Conservation (phyloP, 75 land plant species). For the Selaginella tamariscina region DNA sequence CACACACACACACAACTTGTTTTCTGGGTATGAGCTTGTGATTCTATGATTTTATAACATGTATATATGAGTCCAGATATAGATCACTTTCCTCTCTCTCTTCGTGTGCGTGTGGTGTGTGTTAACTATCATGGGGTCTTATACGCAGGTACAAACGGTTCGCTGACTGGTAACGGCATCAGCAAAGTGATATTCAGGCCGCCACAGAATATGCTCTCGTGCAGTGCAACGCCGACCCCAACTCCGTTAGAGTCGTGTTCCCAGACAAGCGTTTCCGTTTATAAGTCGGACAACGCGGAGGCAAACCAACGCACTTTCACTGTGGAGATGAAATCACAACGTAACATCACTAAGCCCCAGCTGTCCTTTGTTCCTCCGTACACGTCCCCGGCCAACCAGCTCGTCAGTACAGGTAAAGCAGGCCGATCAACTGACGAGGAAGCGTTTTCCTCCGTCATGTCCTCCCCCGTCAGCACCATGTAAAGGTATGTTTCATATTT, state of each 20-base stretch:
- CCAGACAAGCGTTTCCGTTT: neutral
- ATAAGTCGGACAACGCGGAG: neutral
- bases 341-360: neutral
- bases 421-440: neutral
- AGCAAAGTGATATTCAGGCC: neutral
- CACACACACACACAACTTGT: too few relatives aligned
- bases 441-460: neutral
- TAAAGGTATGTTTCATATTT: too few relatives aligned
- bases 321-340: neutral
- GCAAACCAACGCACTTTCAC: neutral
- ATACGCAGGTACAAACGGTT: neutral
- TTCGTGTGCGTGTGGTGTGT: too few relatives aligned
- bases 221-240: neutral
- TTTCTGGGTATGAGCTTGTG: too few relatives aligned
- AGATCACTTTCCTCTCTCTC: too few relatives aligned
- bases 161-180: neutral
- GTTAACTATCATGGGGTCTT: too few relatives aligned
- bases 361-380: neutral
- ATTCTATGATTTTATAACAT: too few relatives aligned
- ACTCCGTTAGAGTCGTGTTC: neutral
- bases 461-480: neutral
- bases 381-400: neutral
- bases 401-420: neutral
- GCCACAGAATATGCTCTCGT: neutral
- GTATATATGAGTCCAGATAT: too few relatives aligned